Percentiles rank a stretch among this genome's conserved stretches.
Evolutionary conservation across 148 eudicot genomes (phyloP).

Genomic region (Vaccinium myrtillus): DNA sequence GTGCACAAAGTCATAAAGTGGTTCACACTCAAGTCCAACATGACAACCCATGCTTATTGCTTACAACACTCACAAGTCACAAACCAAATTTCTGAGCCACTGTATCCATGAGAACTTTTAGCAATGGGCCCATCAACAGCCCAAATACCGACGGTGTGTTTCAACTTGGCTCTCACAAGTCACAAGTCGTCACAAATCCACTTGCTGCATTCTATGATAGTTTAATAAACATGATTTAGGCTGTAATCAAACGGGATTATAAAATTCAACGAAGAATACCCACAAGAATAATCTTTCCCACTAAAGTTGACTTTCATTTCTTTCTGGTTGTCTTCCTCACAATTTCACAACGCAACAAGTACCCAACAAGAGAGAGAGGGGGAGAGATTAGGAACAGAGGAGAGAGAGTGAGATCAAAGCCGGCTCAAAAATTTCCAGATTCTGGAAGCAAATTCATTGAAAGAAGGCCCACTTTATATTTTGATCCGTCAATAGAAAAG

Average conservation of each 20-base stretch:
- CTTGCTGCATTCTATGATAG: not conserved
- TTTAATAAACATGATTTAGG: not conserved
- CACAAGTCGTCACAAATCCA: not conserved
- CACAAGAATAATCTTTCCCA: not conserved
- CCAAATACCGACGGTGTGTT: not conserved
- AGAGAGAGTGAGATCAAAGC: not conserved
- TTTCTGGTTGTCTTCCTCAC: not conserved
- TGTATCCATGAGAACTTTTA: not conserved
- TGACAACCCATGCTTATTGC: not conserved
- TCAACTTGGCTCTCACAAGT: slow-evolving; percentile 7
- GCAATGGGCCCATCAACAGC: not conserved
- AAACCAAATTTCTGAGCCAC: not conserved
- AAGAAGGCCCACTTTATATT: too few relatives aligned
- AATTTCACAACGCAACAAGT: not conserved
- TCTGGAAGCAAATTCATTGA: too few relatives aligned
- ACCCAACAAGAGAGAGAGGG: not conserved
- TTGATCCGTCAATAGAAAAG: not conserved
- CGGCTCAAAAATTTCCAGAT: too few relatives aligned
- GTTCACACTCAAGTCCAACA: too few relatives aligned
- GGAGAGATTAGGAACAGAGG: not conserved
- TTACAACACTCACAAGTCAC: not conserved
- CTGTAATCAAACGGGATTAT: not conserved
- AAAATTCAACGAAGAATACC: not conserved
- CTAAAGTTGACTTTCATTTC: not conserved
- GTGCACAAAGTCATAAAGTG: too few relatives aligned